Base-by-base conservation (phyloP, 129 eudicot genomes). In the Solidago caesia region DNA sequence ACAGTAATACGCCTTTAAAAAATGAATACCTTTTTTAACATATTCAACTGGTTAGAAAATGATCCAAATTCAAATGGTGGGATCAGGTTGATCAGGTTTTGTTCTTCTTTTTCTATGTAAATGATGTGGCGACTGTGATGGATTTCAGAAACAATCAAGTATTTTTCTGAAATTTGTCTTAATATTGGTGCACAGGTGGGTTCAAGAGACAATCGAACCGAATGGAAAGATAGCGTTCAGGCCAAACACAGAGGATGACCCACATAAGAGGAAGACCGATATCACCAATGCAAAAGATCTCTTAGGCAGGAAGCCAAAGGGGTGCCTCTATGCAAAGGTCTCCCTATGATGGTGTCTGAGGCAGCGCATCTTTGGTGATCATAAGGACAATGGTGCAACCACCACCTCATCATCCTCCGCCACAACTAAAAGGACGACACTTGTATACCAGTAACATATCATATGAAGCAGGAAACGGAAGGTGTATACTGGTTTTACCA, bases 301-400 rank as follows among this genome's bases (percentile, higher is more conserved):
- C 61, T 72, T 93, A 2, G 98, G 98, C n/a, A 90, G 98, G 98
- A 97, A 93, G 83, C 98, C 98, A 11, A 93, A 93, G n/a, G n/a
- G 87, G 87, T 93, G 75, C 44, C 97, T 6, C 97, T 93, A 10
- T 89, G 83, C 27, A 84, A 90, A 76, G 98, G 98, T 77, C 92
- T 93, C 8, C 96, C 98, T 1, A 83, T 87, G 78, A 93, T 93
- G 98, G 98, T 93, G 46, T 66, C 92, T 1, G 97, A 88, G 97
- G 87, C 89, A 88, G 77, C 88, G 98, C 8, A 79, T 93, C 73
- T 93, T 93, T 3, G 96, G 98, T 12, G 96, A 89, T 64, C 96
- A 92, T 60, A 84, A 86, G 77, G 87, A 76, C 51, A 79, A 66
- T 9, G 84, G 63, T 43, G 70, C 79, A 9, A 63, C 87, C 69